Evolutionary conservation across 192 early-diverging fungal genomes (phyloP).

Genomic region (Backusella parvicylindrica): DNA sequence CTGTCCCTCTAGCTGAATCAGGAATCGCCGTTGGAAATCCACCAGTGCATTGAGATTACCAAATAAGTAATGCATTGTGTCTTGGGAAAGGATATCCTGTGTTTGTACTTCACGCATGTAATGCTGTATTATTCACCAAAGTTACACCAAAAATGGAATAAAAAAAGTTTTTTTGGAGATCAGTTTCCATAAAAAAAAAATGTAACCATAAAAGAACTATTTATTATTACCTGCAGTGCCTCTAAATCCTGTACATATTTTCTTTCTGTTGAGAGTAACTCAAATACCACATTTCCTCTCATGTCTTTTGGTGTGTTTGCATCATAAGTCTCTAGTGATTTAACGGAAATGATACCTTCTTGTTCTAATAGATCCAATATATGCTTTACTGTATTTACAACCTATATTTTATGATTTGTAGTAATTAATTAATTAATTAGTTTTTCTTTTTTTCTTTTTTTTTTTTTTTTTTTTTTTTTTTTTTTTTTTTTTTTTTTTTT

Average conservation of each 20-base stretch:
- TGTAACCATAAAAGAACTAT: neutral
- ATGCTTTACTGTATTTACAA: conserved; percentile 79
- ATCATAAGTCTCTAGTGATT: conserved; percentile 33
- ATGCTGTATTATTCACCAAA: conserved; percentile 38
- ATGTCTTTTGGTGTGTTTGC: conserved; percentile 76
- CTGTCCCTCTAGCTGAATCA: conserved; percentile 83
- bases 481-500: neutral
- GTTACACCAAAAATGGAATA: no score
- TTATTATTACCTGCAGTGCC: conserved; percentile 55
- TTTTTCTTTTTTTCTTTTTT: neutral
- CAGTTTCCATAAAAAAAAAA: neutral
- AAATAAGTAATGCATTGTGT: conserved; percentile 81
- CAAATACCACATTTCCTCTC: conserved; percentile 81
- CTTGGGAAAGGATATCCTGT: conserved; percentile 74
- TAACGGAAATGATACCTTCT: conserved; percentile 45
- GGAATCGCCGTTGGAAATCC: conserved; percentile 93
- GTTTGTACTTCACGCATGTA: conserved; percentile 69
- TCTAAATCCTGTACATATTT: conserved; percentile 90
- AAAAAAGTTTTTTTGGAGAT: no score
- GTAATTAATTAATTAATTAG: neutral
- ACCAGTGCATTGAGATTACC: conserved; percentile 89
- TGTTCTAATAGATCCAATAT: conserved; percentile 79
- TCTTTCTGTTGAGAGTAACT: conserved; percentile 92
- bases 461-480: neutral
- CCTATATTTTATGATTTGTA: no score